Evolutionary conservation across 1,284 basidiomycete genomes (phyloP).

Genomic region (Trametes sp.): DNA sequence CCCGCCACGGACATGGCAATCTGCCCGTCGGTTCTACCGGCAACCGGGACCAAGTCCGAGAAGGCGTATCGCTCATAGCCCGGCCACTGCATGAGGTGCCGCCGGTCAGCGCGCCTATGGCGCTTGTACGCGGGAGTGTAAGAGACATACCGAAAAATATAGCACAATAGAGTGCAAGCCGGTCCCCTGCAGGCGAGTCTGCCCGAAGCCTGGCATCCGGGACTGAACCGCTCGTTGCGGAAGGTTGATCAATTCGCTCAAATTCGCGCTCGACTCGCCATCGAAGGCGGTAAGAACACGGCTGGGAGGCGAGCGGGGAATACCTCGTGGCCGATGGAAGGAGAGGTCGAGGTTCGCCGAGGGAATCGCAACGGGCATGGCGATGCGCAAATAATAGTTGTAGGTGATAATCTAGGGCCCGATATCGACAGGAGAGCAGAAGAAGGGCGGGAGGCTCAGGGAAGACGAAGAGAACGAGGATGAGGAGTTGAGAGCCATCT

Average conservation of each 20-base stretch:
- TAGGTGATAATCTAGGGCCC: too few species aligned
- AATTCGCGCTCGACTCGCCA: background rate
- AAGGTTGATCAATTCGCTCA: background rate
- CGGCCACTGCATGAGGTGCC: slow-evolving; percentile 1
- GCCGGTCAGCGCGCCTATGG: background rate
- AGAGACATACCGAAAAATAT: slow-evolving; percentile 1
- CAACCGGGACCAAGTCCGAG: background rate
- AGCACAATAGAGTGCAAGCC: background rate
- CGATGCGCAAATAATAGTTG: too few species aligned
- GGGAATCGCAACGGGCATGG: background rate
- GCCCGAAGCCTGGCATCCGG: background rate
- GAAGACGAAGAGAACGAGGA: too few species aligned
- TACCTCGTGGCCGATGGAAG: background rate
- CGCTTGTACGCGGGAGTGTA: background rate
- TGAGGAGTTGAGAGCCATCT: too few species aligned
- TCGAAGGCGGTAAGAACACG: background rate
- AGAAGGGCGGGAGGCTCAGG: too few species aligned
- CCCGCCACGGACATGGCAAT: background rate
- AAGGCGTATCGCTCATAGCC: slow-evolving; percentile 6
- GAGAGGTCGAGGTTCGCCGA: background rate
- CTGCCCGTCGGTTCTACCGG: background rate
- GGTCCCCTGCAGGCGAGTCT: background rate
- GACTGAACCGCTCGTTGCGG: background rate
- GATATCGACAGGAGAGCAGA: too few species aligned
- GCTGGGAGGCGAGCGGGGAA: too few species aligned